These are phyloP conservation scores for Juglanconis juglandina DNA, from an alignment of 2,329 filamentous ascomycete genomes.

Conservation along the genomic window DNA sequence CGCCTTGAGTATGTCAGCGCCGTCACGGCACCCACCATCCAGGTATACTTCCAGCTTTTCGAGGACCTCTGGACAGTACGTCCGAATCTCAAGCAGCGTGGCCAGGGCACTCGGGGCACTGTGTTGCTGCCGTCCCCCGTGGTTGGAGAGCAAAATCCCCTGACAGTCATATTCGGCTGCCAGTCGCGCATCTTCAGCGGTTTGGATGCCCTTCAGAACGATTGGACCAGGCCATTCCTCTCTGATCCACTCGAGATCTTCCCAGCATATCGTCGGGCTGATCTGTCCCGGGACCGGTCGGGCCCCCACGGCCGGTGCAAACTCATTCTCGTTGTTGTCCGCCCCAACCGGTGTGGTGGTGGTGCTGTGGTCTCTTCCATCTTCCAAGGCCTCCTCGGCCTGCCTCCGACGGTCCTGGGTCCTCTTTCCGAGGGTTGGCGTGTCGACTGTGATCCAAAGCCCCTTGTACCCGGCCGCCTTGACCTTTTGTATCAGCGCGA, in stretches of 20 bases:
- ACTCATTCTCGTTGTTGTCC: constrained; percentile 12
- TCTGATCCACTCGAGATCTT: constrained; percentile 21
- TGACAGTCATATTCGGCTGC: constrained; percentile 15
- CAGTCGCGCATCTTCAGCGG: constrained; percentile 17
- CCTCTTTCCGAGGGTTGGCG: constrained; percentile 21
- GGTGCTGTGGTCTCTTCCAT: constrained; percentile 13
- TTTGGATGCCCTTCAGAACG: constrained; percentile 18
- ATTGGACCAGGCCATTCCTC: constrained; percentile 26
- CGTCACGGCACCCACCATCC: constrained; percentile 53
- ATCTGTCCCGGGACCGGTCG: constrained; percentile 12
- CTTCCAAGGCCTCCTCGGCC: constrained; percentile 17
- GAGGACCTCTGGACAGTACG: constrained; percentile 47
- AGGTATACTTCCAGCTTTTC: constrained; percentile 49
- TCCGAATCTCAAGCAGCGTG: constrained; percentile 50
- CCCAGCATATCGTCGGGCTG: constrained; percentile 19
- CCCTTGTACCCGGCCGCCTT: constrained; percentile 34
- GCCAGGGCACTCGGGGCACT: constrained; percentile 14
- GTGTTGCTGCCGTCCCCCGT: constrained; percentile 17
- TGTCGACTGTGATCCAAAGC: constrained; percentile 36
- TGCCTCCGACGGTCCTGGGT: constrained; percentile 22
- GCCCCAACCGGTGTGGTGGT: not conserved
- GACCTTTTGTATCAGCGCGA: constrained; percentile 30
- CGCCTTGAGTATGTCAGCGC: constrained; percentile 54
- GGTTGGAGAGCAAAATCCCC: constrained; percentile 19
- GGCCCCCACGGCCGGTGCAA: constrained; percentile 14